Evolutionary conservation across 148 eudicot species (phyloP).

Genomic region (Suaeda aralocaspica): DNA sequence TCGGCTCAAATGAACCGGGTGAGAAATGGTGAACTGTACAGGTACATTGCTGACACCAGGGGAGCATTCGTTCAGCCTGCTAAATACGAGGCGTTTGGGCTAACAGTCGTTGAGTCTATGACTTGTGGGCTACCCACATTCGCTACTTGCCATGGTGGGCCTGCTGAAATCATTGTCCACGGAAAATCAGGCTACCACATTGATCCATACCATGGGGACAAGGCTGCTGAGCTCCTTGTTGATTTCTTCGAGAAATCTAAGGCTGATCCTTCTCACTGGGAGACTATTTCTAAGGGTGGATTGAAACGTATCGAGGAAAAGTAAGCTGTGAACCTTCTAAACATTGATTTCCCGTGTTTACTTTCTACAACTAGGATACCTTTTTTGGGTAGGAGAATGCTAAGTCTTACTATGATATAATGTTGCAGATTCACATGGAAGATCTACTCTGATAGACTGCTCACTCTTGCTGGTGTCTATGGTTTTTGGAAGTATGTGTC

Average conservation of each 20-base stretch:
- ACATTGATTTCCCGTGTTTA: neutral
- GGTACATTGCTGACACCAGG: slow-evolving; percentile 79
- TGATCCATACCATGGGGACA: slow-evolving; percentile 95
- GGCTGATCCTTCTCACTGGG: slow-evolving; percentile 81
- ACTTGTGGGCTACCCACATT: slow-evolving; percentile 95
- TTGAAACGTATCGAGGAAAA: slow-evolving; percentile 79
- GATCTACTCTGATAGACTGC: slow-evolving; percentile 80
- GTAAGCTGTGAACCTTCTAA: slow-evolving; percentile 40
- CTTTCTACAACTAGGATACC: too few species aligned
- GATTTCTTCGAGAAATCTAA: slow-evolving; percentile 69
- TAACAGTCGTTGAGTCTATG: slow-evolving; percentile 98
- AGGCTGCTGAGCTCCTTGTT: slow-evolving; percentile 73
- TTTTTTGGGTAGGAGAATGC: neutral
- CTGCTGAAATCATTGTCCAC: slow-evolving; percentile 93
- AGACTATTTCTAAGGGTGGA: slow-evolving; percentile 72
- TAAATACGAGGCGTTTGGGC: slow-evolving; percentile 87
- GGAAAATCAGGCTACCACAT: slow-evolving; percentile 95
- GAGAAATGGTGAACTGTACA: slow-evolving; percentile 91
- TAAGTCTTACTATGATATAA: neutral
- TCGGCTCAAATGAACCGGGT: slow-evolving; percentile 97
- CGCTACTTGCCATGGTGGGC: slow-evolving; percentile 91
- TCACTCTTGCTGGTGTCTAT: slow-evolving; percentile 90
- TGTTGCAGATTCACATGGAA: slow-evolving; percentile 84
- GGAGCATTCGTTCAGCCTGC: slow-evolving; percentile 97
- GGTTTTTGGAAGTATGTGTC: slow-evolving; percentile 98